A percentile compares a stretch with the other conserved stretches of the same genome.
Conservation (phyloP, 148 eudicot species). For the Fagopyrum homotropicum region DNA sequence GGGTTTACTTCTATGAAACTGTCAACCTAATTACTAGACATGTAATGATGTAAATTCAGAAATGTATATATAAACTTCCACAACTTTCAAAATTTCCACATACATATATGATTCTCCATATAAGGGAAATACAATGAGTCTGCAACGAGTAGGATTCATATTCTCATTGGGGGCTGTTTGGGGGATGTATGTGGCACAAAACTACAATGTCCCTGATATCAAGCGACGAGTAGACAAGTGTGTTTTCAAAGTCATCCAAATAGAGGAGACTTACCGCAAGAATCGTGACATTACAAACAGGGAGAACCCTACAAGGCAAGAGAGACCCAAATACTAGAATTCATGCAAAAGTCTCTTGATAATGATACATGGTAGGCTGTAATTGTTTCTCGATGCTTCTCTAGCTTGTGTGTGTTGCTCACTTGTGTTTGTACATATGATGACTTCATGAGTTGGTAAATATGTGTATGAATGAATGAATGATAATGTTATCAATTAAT, state of each 20-base stretch:
- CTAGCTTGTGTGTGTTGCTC: too few species aligned
- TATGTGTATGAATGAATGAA: too few species aligned
- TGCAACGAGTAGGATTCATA: slow-evolving; percentile 16
- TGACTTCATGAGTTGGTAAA: too few species aligned
- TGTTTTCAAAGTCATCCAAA: background rate
- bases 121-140: slow-evolving; percentile 11
- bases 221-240: slow-evolving; percentile 12
- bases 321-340: background rate
- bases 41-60: background rate
- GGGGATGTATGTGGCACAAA: slow-evolving; percentile 22
- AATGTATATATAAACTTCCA: background rate
- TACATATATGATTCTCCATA: background rate
- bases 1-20: background rate
- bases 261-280: slow-evolving; percentile 24
- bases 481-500: too few species aligned
- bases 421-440: too few species aligned
- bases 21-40: background rate
- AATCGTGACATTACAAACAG: background rate
- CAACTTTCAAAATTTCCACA: background rate
- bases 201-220: slow-evolving; percentile 21
- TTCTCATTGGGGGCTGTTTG: slow-evolving; percentile 20
- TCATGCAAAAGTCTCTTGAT: too few species aligned
- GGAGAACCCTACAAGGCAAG: background rate
- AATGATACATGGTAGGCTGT: too few species aligned
- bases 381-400: too few species aligned